Evolutionary conservation across 1,284 basidiomycete species (phyloP), one percentile per base, ranked within the genome.

Genomic region (Cerioporus squamosus): DNA sequence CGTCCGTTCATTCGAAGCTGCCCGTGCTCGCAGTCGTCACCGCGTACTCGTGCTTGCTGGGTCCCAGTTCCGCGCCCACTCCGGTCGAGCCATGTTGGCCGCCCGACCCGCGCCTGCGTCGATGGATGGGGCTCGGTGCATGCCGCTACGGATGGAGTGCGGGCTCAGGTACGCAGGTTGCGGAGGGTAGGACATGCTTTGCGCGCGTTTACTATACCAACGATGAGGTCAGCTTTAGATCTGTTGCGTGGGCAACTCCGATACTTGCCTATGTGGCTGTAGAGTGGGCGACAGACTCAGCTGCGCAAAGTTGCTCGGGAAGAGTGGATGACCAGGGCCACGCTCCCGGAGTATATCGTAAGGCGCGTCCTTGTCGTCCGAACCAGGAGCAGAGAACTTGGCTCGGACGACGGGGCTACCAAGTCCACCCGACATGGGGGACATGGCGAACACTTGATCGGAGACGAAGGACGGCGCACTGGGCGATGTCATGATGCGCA

Each of bases 271-370:
- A n/a, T n/a, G n/a, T 20, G 81, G 79, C 17, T 76, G 73, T 64
- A 89, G 72, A 14, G 85, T 87, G 38, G 87, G 87, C 24, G 79
- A 79, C 20, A 78, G 64, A 24, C 82, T 80, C 60, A 90, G 72
- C 55, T 81, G 78, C 40, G 87, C 82, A 71, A 90, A 90, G 68
- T 65, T 72, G 60, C 71, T 72, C 22, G 84, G 86, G 72, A 90
- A 90, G 12, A 90, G 72, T 9, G 88, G 88, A 61, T 84, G 81
- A 0, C 86, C 86, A 1, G 84, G 81, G 1, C 73, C 74, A 15
- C 86, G 79, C 65, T 88, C 84, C 14, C 77, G 81, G 38, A 67
- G 61, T 12, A 69, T 62, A 52, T 73, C 71, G 56, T 73, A 73
- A 23, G 66, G 60, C 42, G 58, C n/a, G 42, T 71, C 70, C 31